Evolutionary conservation across 768 basidiomycete genomes (phyloP).

Genomic region (Suillus subluteus): DNA sequence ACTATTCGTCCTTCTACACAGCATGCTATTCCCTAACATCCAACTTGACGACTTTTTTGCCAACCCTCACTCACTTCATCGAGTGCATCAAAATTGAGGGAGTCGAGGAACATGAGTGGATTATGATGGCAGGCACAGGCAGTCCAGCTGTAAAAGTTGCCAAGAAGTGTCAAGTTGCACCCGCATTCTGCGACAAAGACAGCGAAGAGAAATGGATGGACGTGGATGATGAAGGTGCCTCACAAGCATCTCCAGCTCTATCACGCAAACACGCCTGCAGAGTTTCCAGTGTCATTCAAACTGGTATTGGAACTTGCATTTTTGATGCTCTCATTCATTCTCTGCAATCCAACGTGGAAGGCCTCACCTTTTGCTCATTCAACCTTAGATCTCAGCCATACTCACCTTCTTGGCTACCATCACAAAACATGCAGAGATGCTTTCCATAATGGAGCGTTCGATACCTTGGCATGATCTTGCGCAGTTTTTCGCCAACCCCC

Average conservation of each 20-base stretch:
- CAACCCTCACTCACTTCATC: slow-evolving; percentile 80
- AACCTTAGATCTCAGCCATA: slow-evolving; percentile 19
- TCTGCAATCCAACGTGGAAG: slow-evolving; percentile 64
- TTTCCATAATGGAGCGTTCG: no score
- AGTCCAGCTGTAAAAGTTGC: slow-evolving; percentile 48
- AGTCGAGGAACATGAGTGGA: no score
- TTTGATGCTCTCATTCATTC: slow-evolving; percentile 43
- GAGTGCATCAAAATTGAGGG: slow-evolving; percentile 39
- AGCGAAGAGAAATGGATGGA: no score
- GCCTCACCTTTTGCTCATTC: slow-evolving; percentile 57
- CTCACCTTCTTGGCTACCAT: no score
- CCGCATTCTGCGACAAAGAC: no score
- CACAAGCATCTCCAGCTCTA: slow-evolving; percentile 33
- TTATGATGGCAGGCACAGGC: slow-evolving; percentile 39
- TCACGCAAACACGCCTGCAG: no score
- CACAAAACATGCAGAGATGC: no score
- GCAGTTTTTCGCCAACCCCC: no score
- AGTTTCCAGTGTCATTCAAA: no score
- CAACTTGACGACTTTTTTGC: slow-evolving; percentile 89
- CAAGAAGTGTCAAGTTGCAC: slow-evolving; percentile 41
- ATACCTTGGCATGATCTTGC: no score
- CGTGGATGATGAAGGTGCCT: no score
- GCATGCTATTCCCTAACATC: slow-evolving; percentile 96
- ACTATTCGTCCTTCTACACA: slow-evolving; percentile 89
- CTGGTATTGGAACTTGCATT: no score